phyloP scores from a whole-genome alignment of 352 stramenopile species.

The Globisporangium perplexum region DNA sequence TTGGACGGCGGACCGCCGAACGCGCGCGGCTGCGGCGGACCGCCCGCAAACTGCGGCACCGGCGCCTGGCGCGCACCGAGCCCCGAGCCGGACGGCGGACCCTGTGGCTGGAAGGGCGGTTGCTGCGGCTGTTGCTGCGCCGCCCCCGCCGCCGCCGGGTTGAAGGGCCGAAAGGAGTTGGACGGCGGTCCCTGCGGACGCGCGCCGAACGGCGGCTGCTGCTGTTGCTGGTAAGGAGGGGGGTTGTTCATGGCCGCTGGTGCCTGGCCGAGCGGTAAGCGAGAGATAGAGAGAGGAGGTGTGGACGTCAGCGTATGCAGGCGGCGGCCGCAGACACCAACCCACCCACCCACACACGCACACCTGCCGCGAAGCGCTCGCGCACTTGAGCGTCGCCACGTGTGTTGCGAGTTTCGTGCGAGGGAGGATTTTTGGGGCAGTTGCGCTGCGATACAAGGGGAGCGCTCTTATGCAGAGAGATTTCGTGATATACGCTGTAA shows the following conservation, averaged over 20 bases:
- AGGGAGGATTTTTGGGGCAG: not conserved
- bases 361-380: not conserved
- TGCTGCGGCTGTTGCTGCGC: slow-evolving; percentile 26
- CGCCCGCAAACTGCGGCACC: slow-evolving; percentile 12
- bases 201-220: slow-evolving; percentile 34
- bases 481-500: no score
- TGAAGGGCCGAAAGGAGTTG: slow-evolving; percentile 60
- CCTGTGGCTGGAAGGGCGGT: slow-evolving; percentile 16
- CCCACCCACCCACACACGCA: no score
- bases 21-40: slow-evolving; percentile 4
- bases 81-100: slow-evolving; percentile 8
- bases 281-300: not conserved
- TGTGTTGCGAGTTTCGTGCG: not conserved
- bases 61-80: not conserved
- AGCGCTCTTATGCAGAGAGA: no score
- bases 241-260: slow-evolving; percentile 17
- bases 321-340: no score
- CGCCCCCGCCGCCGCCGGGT: slow-evolving; percentile 38
- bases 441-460: no score
- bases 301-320: not conserved
- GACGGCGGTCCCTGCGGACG: slow-evolving; percentile 28
- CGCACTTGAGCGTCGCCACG: not conserved
- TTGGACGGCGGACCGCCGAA: slow-evolving; percentile 12
- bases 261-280: not conserved
- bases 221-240: slow-evolving; percentile 35